Percentiles rank a stretch among this genome's conserved stretches.
These are phyloP conservation scores for Mrakia hoshinonis DNA, from an alignment of 768 basidiomycete genomes.

Conservation along the genomic window DNA sequence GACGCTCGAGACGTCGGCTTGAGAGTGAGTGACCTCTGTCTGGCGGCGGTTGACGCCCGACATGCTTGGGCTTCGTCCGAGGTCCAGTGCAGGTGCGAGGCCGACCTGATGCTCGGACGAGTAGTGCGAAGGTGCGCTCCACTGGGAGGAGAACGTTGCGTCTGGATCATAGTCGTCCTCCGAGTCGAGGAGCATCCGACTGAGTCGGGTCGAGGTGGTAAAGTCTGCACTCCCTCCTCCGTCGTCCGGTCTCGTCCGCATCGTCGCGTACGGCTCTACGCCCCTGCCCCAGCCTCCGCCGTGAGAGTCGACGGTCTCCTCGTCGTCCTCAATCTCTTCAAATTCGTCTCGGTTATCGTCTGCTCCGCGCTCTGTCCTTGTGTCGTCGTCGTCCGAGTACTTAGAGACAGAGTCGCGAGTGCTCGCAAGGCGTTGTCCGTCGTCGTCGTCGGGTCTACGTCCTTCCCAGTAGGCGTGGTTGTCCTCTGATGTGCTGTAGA, in stretches of 20 bases:
- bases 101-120: neutral
- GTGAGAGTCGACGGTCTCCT: neutral
- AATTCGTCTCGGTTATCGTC: neutral
- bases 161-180: neutral
- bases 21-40: neutral
- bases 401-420: too few species aligned
- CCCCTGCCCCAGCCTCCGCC: neutral
- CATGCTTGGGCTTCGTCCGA: neutral
- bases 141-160: neutral
- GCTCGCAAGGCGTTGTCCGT: too few species aligned
- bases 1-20: neutral
- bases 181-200: conserved; percentile 9
- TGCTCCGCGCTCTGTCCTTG: neutral
- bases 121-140: neutral
- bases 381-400: conserved; percentile 12
- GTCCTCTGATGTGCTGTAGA: neutral
- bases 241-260: neutral
- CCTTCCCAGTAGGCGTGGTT: conserved; percentile 1
- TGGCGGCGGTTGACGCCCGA: neutral
- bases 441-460: neutral
- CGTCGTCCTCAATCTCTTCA: conserved; percentile 2
- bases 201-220: neutral
- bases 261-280: neutral
- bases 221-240: neutral
- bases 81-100: neutral